Base-by-base conservation (phyloP, 257 asterid species). In the Mentha longifolia region DNA sequence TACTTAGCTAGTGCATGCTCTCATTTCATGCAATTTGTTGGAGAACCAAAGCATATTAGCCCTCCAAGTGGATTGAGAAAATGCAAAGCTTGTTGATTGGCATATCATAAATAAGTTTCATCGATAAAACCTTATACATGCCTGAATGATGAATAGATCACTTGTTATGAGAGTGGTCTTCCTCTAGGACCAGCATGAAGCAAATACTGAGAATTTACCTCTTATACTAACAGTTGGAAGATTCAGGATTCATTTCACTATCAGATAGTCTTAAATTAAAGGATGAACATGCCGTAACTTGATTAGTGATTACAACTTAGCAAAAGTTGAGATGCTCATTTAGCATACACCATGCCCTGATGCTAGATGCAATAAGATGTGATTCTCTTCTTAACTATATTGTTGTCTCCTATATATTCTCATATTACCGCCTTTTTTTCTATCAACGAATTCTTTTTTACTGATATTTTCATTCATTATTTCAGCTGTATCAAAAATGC, bases 401-500 rank as follows among this genome's bases (percentile, higher is more conserved):
- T 28, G 31, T 28, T 61, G 8, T 73, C 25, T 64, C 46, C 25
- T 61, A 30, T 33, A 13, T 61, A 17, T 30, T 46, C 47, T 46
- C 67, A 2, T 60, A 55, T 67, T 7, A 28, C 31, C 31, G n/a
- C 14, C 3, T 2, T 62, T 51, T 19, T 45, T 56, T 46, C 70
- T 45, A 19, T 17, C 41, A 13, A 33, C 66, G 22, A 25, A 45
- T 13, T 28, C 3, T 28, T 1, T 28, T 28, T 46, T 30, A 54
- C 67, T 66, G 51, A 12, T 30, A 66, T 46, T 30, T 43, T 47
- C 28, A 61, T 74, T 77, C 71, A 73, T 52, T 7, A 58, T 71
- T 49, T 76, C 85, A 86, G 87, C 80, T 87, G 62, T 82, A 87
- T 67, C 78, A 67, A 74, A 82, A 75, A 80, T 82, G 92, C 66